Conservation (phyloP, 176 grass and related monocot genomes). For the Pharus latifolius region DNA sequence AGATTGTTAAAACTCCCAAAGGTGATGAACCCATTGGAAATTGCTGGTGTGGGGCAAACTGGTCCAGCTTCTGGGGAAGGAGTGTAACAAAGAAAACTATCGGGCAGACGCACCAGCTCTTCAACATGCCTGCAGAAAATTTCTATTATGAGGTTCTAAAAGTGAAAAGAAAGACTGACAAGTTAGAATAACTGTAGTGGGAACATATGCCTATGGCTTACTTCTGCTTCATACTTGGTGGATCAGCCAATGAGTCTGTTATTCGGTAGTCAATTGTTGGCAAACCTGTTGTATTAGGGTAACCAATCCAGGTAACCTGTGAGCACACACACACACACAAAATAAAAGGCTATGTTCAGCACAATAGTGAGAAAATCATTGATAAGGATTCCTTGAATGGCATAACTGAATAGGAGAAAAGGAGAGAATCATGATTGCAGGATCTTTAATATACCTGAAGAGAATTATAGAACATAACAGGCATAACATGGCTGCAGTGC, state of each 20-base stretch:
- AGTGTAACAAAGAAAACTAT: conserved; percentile 93
- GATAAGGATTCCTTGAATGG: background rate
- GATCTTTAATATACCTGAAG: background rate
- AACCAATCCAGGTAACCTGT: conserved; percentile 98
- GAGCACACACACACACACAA: background rate
- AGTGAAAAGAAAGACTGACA: background rate
- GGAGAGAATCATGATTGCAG: background rate
- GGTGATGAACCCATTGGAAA: conserved; percentile 89
- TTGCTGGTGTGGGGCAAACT: conserved; percentile 69
- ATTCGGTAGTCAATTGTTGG: conserved; percentile 96
- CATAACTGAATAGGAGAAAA: background rate
- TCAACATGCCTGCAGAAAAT: conserved; percentile 69
- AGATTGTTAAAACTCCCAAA: conserved; percentile 99
- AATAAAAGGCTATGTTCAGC: background rate
- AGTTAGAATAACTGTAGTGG: background rate
- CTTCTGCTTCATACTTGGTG: conserved; percentile 68
- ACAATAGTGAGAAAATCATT: conserved; percentile 6
- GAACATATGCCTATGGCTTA: conserved; percentile 22
- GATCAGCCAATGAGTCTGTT: conserved; percentile 76
- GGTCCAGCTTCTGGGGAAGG: conserved; percentile 97
- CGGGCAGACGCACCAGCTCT: conserved; percentile 81
- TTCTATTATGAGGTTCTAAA: conserved; percentile 15
- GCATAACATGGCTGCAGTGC: background rate
- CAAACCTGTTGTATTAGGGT: conserved; percentile 98
- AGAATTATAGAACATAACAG: background rate